A percentile compares a stretch with the other conserved stretches of the same genome.
phyloP scores from a whole-genome alignment of 495 filamentous ascomycete genomes.

The Thozetella sp. region DNA sequence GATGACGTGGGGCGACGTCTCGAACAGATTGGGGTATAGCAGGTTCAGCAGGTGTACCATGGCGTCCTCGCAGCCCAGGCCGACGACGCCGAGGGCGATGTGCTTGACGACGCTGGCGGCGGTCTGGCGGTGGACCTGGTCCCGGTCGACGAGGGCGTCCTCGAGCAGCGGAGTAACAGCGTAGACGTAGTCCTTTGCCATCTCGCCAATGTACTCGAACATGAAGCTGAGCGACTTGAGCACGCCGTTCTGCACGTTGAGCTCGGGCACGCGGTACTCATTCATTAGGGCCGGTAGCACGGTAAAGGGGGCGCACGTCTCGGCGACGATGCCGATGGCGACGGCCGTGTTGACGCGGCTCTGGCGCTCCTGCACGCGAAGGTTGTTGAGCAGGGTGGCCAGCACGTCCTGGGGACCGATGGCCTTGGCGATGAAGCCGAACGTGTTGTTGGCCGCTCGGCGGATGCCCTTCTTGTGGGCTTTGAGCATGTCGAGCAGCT shows the following conservation, averaged over 20 bases:
- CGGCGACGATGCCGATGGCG: conserved; percentile 98
- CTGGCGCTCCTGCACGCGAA: conserved; percentile 96
- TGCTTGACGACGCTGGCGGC: conserved; percentile 97
- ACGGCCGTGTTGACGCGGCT: conserved; percentile 98
- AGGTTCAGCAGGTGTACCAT: conserved; percentile 98
- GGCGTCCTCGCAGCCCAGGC: conserved; percentile 96
- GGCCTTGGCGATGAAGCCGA: conserved; percentile 99
- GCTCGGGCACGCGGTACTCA: conserved; percentile 96
- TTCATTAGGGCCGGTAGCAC: conserved; percentile 99
- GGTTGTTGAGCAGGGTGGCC: conserved; percentile 92
- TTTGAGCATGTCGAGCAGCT: conserved; percentile 98
- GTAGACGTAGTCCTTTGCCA: conserved; percentile 99
- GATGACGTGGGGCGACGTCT: conserved; percentile 98
- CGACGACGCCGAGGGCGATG: conserved; percentile 92
- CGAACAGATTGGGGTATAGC: conserved; percentile 95
- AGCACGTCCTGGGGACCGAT: conserved; percentile 98
- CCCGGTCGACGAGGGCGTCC: conserved; percentile 95
- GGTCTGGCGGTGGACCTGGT: conserved; percentile 98
- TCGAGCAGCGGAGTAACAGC: conserved; percentile 96
- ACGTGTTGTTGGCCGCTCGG: conserved; percentile 98
- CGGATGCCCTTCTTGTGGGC: conserved; percentile 99
- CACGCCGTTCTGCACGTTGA: conserved; percentile 99
- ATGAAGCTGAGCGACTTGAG: conserved; percentile 96
- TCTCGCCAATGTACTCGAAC: conserved; percentile 99
- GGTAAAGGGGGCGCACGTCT: conserved; percentile 99